Base-by-base conservation (phyloP, 2,329 filamentous ascomycete genomes). In the Colletotrichum destructivum region DNA sequence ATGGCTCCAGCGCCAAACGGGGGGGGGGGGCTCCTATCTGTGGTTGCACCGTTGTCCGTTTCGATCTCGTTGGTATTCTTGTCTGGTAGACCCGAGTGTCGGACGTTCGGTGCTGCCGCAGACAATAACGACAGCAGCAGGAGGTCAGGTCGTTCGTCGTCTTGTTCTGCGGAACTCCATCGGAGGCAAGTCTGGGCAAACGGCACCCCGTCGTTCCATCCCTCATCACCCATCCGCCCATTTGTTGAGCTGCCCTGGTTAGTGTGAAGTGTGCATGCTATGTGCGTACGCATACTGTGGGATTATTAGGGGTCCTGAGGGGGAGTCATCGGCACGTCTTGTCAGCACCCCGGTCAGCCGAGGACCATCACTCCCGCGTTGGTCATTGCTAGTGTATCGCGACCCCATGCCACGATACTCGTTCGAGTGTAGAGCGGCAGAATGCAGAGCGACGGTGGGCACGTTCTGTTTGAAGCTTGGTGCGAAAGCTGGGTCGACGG, bases 301-400 rank as follows among this genome's bases (percentile, higher is more conserved):
- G 57, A 71, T 69, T 68, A 59, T 63, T 69, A 71, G 60, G 69
- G 69, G 69, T 69, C 69, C 65, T 71, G 65, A 65, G 69, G 59
- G 59, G 31, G 59, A 59, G 57, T 62, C 44, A 57, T 60, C 69
- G 59, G 65, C 63, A 64, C 65, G 65, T 71, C 65, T 69, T 16
- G 52, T 63, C 46, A 42, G 65, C 65, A 71, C 69, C 65, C 69
- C 59, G 59, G 65, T 69, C 46, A 59, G 59, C 69, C 59, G 69
- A 71, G 52, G 69, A 55, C 52, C 59, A 71, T 71, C 69, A 71
- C 65, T 71, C 69, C 69, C 65, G 69, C 46, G 65, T 71, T 64
- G 59, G 69, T 71, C 46, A 35, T 52, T 52, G 59, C 59, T 71
- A 71, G 65, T 64, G 65, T 49, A 40, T 63, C 65, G 55, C 52